Conservation (phyloP, 371 early-diverging fungal genomes). For the Thermomucor indicae-seudaticae region DNA sequence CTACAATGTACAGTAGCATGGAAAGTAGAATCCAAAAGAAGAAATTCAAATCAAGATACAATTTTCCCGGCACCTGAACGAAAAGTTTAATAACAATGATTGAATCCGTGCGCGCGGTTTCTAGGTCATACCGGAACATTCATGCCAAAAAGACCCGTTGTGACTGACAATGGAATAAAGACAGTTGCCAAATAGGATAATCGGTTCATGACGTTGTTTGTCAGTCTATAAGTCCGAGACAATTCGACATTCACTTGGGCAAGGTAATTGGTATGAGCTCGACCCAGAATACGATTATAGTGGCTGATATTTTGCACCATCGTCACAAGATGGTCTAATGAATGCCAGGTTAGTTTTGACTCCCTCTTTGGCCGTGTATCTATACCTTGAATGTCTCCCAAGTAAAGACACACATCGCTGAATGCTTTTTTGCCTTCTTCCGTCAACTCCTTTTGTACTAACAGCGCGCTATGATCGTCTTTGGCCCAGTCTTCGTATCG, state of each 20-base stretch:
- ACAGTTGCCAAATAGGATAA: slow-evolving; percentile 80
- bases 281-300: slow-evolving; percentile 71
- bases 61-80: slow-evolving; percentile 65
- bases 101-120: neutral
- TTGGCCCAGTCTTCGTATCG: slow-evolving; percentile 54
- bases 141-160: slow-evolving; percentile 73
- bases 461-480: neutral
- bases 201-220: slow-evolving; percentile 77
- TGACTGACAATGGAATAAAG: slow-evolving; percentile 84
- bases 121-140: slow-evolving; percentile 19
- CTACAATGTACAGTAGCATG: slow-evolving; percentile 38
- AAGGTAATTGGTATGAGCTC: slow-evolving; percentile 81
- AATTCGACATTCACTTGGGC: slow-evolving; percentile 81
- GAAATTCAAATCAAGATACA: slow-evolving; percentile 53
- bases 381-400: slow-evolving; percentile 87
- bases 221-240: slow-evolving; percentile 70
- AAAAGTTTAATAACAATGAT: neutral
- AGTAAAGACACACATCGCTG: slow-evolving; percentile 62
- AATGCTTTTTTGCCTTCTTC: slow-evolving; percentile 15
- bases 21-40: slow-evolving; percentile 69
- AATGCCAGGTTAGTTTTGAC: neutral
- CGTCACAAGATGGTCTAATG: slow-evolving; percentile 70
- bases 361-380: neutral
- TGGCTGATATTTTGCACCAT: slow-evolving; percentile 73
- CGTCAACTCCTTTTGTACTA: slow-evolving; percentile 2